Evolutionary conservation across 177 flowering plant species (phyloP), one percentile per base, ranked within the genome.

Genomic region (Vitis hybrid): DNA sequence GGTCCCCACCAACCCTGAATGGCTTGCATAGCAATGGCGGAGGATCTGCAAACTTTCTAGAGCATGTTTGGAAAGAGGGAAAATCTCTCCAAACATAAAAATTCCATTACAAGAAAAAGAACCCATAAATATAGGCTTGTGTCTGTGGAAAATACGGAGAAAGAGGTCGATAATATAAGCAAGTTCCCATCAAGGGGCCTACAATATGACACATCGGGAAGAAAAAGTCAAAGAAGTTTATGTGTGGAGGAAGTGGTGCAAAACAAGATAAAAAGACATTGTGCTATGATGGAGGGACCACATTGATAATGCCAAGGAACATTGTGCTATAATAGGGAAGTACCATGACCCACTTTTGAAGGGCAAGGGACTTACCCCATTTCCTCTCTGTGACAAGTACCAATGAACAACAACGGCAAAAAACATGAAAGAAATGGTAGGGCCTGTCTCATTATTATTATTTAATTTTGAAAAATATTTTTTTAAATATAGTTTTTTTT

Each of bases 201-300:
- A 64, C 74, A 1, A 17, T 39, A 8, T 12, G 19, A 32, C 32
- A 32, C 56, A 55, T 71, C 57, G 68, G 68, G 39, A 60, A 39
- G 51, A 57, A 66, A 66, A 66, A 45, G 45, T 56, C 68, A 50
- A 21, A 15, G 8, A 45, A 67, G 66, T 67, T 66, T 66, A 57
- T 70, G 64, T 72, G 75, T 72, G 66, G 75, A 72, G 50, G 69
- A 65, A 71, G 69, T 59, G 30, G 63, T 58, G 58, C 65, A 65
- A 68, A 68, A 62, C 21, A 57, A 68, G 72, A 68, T 62, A 62
- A 68, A 68, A 62, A 32, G 39, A 63, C 63, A 49, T 6, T 34
- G 45, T 34, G 45, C 21, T 34, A 6, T 34, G 6, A 34, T 34
- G 39, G 39, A 34, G 62, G 65, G 71, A 68, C 71, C 71, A 59